Evolutionary conservation across 2,329 filamentous ascomycete genomes (phyloP), one percentile per base, ranked within the genome.

Genomic region (Penicillium sp.): DNA sequence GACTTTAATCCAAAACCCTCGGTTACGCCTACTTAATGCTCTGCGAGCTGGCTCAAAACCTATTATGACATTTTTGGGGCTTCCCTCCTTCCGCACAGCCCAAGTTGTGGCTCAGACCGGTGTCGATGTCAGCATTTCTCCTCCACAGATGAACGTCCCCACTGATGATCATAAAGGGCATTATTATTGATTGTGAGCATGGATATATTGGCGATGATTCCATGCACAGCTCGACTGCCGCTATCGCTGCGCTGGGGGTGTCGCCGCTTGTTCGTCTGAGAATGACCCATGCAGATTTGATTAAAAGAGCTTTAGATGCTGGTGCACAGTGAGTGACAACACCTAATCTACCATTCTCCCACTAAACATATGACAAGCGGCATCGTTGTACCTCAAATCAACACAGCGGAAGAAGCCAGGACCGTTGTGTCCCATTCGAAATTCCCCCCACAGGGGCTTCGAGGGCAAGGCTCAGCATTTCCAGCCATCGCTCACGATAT

Each of bases 361-460:
- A 38, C 35, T 38, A 38, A 38, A 9, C 1, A 10, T 38, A 17
- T 38, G 35, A n/a, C 17, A n/a, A 38, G 35, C 9, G 83, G 83
- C 80, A 85, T 66, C 31, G 48, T 66, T 25, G 67, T 70, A 0
- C 68, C 67, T 4, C 67, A 68, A 49, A 65, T 72, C 59, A 83
- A 85, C 58, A 81, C 80, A 0, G 82, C 85, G 0, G 81, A 81
- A 23, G 83, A 70, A 52, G 68, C 63, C 10, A 29, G 44, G 12
- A n/a, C 48, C 3, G 48, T 71, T n/a, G 68, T 71, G 4, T 44
- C 59, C 3, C 53, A 53, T 13, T 47, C 67, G 6, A 71, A 71
- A 49, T 73, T 69, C 36, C 70, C 69, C 7, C 69, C 68, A 6
- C 58, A 65, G 21, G 70, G 69, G 1, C n/a, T 65, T 10, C 67